Base-by-base conservation (phyloP, 805 yeast genomes). In the Kodamaea lidongshanica region DNA sequence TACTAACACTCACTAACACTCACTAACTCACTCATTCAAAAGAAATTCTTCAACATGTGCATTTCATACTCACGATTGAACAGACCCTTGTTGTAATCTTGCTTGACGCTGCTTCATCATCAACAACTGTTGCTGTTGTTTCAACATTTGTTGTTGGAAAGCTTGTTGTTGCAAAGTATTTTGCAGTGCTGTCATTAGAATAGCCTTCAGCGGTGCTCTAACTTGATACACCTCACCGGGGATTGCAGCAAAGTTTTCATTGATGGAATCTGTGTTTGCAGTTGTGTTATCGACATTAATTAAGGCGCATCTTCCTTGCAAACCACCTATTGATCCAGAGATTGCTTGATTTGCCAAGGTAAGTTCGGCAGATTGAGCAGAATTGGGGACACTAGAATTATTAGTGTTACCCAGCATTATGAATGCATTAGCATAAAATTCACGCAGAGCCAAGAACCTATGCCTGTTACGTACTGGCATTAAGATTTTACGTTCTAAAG, bases 401-500 rank as follows among this genome's bases (percentile, higher is more conserved):
- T 72, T 72, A 19, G 70, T 65, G 32, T 56, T 56, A 28, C 78
- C 72, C 23, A 83, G 70, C 7, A 77, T 85, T 7, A 82, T 64
- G 9, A 83, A 67, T 2, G 95, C 89, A 37, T 83, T 74, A 1
- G 96, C 95, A 58, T 89, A 83, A 79, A 88, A 84, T 53, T 92
- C 98, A 41, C 97, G 70, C 83, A 86, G 80, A 38, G 94, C 73
- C 44, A 92, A 67, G 45, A 84, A 85, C 34, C 77, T 70, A 17
- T 78, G 77, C 39, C 95, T 72, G 31, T 77, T 59, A 28, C 82
- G 65, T 0, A 80, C 70, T 3, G 96, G 87, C 40, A 82, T 60
- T 3, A 83, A 49, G 7, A 78, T 78, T 32, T 77, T 76, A 19
- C 85, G 57, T 48, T 87, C 97, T 35, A 92, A 58, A 2, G 98